Evolutionary conservation across 106 monocot species (phyloP), one percentile per base, ranked within the genome.

Genomic region (Iris macrosiphon): DNA sequence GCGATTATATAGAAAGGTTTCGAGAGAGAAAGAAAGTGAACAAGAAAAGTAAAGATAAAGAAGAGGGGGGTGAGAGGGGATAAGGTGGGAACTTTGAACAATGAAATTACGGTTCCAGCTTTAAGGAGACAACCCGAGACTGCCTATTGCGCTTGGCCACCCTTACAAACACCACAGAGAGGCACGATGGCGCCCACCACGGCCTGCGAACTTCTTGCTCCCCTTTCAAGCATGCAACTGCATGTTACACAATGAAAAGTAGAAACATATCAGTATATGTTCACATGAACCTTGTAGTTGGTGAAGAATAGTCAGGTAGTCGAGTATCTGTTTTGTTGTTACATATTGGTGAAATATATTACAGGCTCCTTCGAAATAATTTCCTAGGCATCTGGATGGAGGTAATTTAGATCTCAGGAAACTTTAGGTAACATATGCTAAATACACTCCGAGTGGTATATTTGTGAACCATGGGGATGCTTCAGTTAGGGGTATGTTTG

Each of bases 151-250:
- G 82, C 72, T 75, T 98, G 16, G 96, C 83, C 40, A 78, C 69
- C 66, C 61, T 77, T 14, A 81, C 87, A 52, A 98, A 91, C 57
- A 98, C 75, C 6, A 58, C 72, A 0, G 83, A 78, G 4, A 98
- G 58, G 60, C 90, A 98, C 18, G 87, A 40, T 0, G 96, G 96
- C 18, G 87, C 90, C 90, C 90, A 98, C 96, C 96, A 98, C 28
- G 96, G 90, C 52, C 75, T 83, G 37, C 96, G 85, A 28, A 98
- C 82, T 70, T 91, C 87, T 83, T 98, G 96, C 70, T 98, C 96
- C 5, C 96, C 96, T 78, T 83, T 98, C 67, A 98, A 63, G 70
- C 90, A 98, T 4, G 96, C 96, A 63, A 98, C 96, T 98, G 79
- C 42, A 70, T 5, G 14, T 15, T 30, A 33, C 14, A 43, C 6